Evolutionary conservation across 2,329 filamentous ascomycete genomes (phyloP), one percentile per base, ranked within the genome.

Genomic region (Chrysoporthe puriensis): DNA sequence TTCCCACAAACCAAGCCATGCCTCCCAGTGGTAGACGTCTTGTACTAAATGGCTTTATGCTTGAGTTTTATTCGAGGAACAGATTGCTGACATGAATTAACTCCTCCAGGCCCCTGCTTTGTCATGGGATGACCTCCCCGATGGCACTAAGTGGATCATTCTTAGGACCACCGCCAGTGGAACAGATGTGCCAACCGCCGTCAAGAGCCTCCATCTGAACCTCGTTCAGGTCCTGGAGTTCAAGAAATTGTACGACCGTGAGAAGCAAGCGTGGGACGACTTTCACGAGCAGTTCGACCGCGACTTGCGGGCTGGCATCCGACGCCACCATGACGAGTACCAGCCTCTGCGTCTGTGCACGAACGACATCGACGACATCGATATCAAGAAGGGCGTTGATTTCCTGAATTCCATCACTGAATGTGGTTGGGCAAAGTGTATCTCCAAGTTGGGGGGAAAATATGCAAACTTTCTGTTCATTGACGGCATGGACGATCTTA

Each of bases 91-190:
- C 34, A 44, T 34, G 11, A 13, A 13, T 18, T 7, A 34, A n/a
- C 16, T 18, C 18, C 11, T 21, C 14, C 26, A 68, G 57, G 5
- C n/a, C n/a, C 57, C 40, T 32, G 40, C 42, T 26, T 21, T 14
- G 58, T 32, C 66, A 34, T 76, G 74, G 74, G 13, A 62, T 0
- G 57, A 67, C 42, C 71, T 76, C 13, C 56, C 71, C 4, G 60
- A 71, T 21, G 67, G 68, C 21, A 69, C 73, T 62, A 71, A 74
- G 62, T 73, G 71, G 32, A 66, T 72, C 40, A 72, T 75, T 58
- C 21, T 73, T 18, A 60, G 66, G 26, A 71, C 73, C 21, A 46
- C 74, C 50, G 69, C 69, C 9, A 32, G 46, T 21, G 40, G 59
- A 14, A 46, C 61, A 14, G 69, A 70, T 13, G 68, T 75, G 48